Evolutionary conservation across 345 rosid genomes (phyloP), one percentile per base, ranked within the genome.

Genomic region (Orychophragmus violaceus): DNA sequence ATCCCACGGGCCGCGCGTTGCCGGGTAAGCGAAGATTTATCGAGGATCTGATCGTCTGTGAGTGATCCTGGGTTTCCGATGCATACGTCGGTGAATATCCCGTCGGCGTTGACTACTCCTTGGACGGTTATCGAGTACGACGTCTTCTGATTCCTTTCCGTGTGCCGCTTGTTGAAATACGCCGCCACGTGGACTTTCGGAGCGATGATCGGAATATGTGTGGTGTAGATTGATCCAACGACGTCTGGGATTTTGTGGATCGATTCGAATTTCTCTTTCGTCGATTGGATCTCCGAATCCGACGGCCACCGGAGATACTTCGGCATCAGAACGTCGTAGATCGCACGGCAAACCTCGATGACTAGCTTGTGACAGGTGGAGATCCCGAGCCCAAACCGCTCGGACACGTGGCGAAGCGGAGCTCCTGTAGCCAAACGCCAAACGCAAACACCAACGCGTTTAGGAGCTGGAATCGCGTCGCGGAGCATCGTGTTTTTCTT

Each of bases 401-500:
- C 87, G 11, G 96, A 90, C 32, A 90, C 96, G 33, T 85, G 82
- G 27, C 96, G 79, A 0, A 90, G 83, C 5, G 96, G 91, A 69
- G 89, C 94, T 1, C 96, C 95, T 0, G 87, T 87, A 7, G 96
- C 96, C 42, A 90, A 58, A 80, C 96, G 73, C 95, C 95, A 90
- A 44, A 90, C 81, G 75, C 96, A 90, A 44, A 90, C 94, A n/a
- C 89, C 96, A 0, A 90, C 84, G 46, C 96, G 86, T 62, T 90
- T 91, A 5, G 84, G 89, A n/a, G 87, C 96, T 10, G 96, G 96
- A 37, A 90, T 85, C 24, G 96, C 96, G 52, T 87, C 96, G 0
- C 96, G 85, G 3, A 90, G 79, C 87, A 82, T 82, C 60, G 96
- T 91, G 80, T 91, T 91, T 82, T 85, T 89, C 84, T 91, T 91